These are phyloP conservation scores for Quercus suber DNA, from an alignment of 306 rosid species.

Conservation along the genomic window DNA sequence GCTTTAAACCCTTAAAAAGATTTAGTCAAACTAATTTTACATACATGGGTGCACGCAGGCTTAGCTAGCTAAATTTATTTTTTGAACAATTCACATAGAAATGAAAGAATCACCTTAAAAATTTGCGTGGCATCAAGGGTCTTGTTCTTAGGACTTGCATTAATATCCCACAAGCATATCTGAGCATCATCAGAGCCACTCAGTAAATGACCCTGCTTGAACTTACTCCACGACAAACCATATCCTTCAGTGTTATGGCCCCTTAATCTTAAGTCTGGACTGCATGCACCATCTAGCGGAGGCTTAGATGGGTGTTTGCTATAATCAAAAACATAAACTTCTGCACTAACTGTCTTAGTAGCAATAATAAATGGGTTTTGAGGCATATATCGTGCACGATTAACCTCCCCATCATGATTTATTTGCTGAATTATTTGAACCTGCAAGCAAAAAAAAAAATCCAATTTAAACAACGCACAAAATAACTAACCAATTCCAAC, in stretches of 20 bases:
- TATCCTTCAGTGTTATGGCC: conserved; percentile 97
- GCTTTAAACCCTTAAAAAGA: not conserved
- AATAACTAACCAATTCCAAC: not conserved
- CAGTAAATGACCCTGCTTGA: conserved; percentile 85
- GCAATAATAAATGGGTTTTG: conserved; percentile 87
- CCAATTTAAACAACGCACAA: not conserved
- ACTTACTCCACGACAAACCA: conserved; percentile 95
- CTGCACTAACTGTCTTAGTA: conserved; percentile 88
- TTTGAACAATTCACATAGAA: not conserved
- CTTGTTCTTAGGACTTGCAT: conserved; percentile 69
- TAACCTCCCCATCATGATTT: conserved; percentile 97
- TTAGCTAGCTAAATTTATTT: not conserved
- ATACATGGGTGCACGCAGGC: not conserved
- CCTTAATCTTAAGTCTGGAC: conserved; percentile 83
- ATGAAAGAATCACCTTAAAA: conserved; percentile 56
- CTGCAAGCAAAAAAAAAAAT: conserved; percentile 21
- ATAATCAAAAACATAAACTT: conserved; percentile 90
- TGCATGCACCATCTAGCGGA: conserved; percentile 92
- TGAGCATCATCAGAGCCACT: conserved; percentile 99
- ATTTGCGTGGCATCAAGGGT: conserved; percentile 79
- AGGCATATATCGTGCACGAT: conserved; percentile 95
- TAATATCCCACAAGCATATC: conserved; percentile 97
- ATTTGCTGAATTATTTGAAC: conserved; percentile 97
- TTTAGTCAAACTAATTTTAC: not conserved
- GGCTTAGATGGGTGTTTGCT: conserved; percentile 97